A percentile compares a stretch with the other conserved stretches of the same genome.
Conservation (phyloP, 2,329 filamentous ascomycete genomes). For the Cordyceps cicadae region DNA sequence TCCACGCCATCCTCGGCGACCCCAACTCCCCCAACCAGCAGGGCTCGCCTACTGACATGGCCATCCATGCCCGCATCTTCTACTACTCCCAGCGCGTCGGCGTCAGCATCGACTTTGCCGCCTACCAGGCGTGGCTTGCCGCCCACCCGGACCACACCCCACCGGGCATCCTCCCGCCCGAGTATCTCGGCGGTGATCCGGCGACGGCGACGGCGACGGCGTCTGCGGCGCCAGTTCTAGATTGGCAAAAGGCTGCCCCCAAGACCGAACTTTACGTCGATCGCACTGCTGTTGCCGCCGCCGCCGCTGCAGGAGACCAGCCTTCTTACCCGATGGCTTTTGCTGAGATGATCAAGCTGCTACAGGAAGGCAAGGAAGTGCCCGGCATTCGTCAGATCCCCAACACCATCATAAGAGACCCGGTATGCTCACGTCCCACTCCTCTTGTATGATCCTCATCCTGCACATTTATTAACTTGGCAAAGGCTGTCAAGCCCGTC, state of each 20-base stretch:
- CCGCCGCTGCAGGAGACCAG: slow-evolving; percentile 28
- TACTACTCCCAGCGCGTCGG: slow-evolving; percentile 50
- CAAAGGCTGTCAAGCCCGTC: slow-evolving; percentile 38
- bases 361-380: slow-evolving; percentile 73
- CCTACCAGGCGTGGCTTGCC: slow-evolving; percentile 58
- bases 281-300: slow-evolving; percentile 18
- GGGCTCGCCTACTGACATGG: slow-evolving; percentile 49
- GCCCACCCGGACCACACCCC: slow-evolving; percentile 24
- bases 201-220: slow-evolving; percentile 8
- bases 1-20: slow-evolving; percentile 56
- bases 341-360: slow-evolving; percentile 75
- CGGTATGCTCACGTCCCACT: slow-evolving; percentile 38
- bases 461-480: neutral
- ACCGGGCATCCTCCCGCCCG: slow-evolving; percentile 29
- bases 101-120: slow-evolving; percentile 53
- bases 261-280: slow-evolving; percentile 39
- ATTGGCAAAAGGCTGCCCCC: slow-evolving; percentile 44
- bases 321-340: slow-evolving; percentile 77
- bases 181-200: slow-evolving; percentile 18
- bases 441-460: neutral
- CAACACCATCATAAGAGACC: slow-evolving; percentile 63
- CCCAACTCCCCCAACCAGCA: slow-evolving; percentile 32
- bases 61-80: slow-evolving; percentile 58
- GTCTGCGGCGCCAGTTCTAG: slow-evolving; percentile 18
- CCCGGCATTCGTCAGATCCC: slow-evolving; percentile 85